Evolutionary conservation across 805 yeast species (phyloP).

Genomic region (Clavispora santaluciae): DNA sequence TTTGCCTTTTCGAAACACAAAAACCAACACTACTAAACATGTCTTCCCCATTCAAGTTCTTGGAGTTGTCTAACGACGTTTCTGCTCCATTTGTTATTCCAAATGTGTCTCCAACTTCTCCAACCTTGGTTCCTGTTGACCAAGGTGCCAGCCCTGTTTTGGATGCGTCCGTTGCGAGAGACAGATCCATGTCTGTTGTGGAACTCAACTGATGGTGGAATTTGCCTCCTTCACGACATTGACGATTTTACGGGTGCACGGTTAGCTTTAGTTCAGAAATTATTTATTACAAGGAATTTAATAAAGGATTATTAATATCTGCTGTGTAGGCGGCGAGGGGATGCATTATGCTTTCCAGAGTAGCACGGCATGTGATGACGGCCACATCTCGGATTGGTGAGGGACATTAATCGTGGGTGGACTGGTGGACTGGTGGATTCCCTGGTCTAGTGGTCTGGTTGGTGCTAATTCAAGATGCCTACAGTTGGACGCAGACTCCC

Average conservation of each 20-base stretch:
- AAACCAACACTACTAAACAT: conserved; percentile 2
- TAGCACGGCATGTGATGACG: no score
- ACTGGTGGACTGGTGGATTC: no score
- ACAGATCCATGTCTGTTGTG: conserved; percentile 21
- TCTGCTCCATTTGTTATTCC: conserved; percentile 64
- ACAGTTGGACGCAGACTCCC: no score
- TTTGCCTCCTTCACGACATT: background rate
- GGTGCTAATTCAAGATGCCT: no score
- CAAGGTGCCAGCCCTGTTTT: conserved; percentile 4
- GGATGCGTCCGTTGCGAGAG: conserved; percentile 13
- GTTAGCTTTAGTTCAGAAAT: background rate
- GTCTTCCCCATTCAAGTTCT: conserved; percentile 32
- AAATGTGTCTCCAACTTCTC: conserved; percentile 53
- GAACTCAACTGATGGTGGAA: conserved; percentile 18
- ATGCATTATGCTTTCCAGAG: no score
- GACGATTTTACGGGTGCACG: background rate
- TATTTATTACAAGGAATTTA: background rate
- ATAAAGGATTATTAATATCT: background rate
- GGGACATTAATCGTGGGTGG: no score
- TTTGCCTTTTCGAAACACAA: background rate
- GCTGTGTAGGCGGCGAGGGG: no score
- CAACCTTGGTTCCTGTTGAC: conserved; percentile 9
- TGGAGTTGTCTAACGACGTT: conserved; percentile 51
- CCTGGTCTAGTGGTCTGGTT: no score
- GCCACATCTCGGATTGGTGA: no score